Base-by-base conservation (phyloP, 2,329 filamentous ascomycete genomes). In the Pestalotiopsis fici region DNA sequence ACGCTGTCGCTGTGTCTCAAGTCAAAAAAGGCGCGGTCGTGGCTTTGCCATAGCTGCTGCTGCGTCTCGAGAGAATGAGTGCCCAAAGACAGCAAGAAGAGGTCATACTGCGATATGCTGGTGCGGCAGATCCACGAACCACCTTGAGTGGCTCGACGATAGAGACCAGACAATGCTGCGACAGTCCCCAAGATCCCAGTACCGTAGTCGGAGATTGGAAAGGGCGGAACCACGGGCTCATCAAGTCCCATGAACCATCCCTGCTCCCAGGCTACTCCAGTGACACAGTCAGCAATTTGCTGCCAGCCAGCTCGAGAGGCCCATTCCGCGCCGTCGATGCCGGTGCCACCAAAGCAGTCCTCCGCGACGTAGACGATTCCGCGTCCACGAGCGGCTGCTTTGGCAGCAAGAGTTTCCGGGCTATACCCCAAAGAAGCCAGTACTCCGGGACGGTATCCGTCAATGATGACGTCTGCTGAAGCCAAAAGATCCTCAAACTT, bases 341-440 rank as follows among this genome's bases (percentile, higher is more conserved):
- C 87, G 35, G 85, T 80, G 39, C 87, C 88, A 0, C 91, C 91
- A 71, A 93, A 93, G 75, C 91, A 93, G 75, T 93, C 90, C 76
- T 93, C 91, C 39, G 87, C 86, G 7, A 92, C 88, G 72, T 92
- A 91, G 6, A 93, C 83, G 39, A 90, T 86, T 1, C 90, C 91
- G 73, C 85, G 88, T 3, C 86, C 84, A 21, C 90, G 83, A 67
- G 82, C 78, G 66, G 83, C 79, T 0, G 87, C 86, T 39, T 90
- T 74, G 4, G 84, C 78, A 0, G 84, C 78, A 11, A 93, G 82
- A 28, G 81, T 80, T n/a, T 83, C 76, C 0, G 87, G 83, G 2
- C 88, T 85, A 72, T 91, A 92, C 2, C 91, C 91, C 5, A 92
- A 81, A 61, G 84, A 86, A 15, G 87, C 86, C 21, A 93, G 78